phyloP scores from a whole-genome alignment of 306 rosid genomes.

The Leucaena leucocephala region DNA sequence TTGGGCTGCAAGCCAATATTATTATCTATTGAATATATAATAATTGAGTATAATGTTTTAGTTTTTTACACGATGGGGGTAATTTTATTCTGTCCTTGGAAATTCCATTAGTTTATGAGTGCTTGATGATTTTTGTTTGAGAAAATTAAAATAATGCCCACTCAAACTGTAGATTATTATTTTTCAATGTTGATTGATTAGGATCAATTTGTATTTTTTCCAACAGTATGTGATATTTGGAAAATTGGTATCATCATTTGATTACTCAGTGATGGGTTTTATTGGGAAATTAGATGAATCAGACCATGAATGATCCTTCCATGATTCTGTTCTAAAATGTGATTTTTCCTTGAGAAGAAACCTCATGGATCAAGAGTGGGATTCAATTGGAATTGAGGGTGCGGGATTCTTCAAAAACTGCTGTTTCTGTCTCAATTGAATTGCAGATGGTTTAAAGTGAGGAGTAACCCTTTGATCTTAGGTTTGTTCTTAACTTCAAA shows the following conservation, averaged over 20 bases:
- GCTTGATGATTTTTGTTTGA: constrained; percentile 18
- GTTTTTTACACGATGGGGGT: background rate
- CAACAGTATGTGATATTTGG: background rate
- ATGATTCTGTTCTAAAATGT: background rate
- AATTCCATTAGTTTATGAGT: constrained; percentile 11
- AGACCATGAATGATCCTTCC: background rate
- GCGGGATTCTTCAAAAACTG: background rate
- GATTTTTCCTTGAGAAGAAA: background rate
- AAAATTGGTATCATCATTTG: background rate
- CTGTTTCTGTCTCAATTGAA: background rate
- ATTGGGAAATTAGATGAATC: background rate
- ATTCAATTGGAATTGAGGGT: background rate
- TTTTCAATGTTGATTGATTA: background rate
- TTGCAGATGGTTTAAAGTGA: background rate
- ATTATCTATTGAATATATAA: background rate
- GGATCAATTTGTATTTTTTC: background rate
- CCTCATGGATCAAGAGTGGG: background rate
- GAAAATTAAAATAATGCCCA: background rate
- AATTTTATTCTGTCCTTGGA: background rate
- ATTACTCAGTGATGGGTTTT: background rate
- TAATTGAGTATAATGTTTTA: constrained; percentile 4
- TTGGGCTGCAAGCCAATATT: constrained; percentile 10
- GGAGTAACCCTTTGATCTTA: background rate
- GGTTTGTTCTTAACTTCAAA: background rate
- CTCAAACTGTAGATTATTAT: background rate